Conservation (phyloP, 148 eudicot genomes). For the Arbutus unedo region DNA sequence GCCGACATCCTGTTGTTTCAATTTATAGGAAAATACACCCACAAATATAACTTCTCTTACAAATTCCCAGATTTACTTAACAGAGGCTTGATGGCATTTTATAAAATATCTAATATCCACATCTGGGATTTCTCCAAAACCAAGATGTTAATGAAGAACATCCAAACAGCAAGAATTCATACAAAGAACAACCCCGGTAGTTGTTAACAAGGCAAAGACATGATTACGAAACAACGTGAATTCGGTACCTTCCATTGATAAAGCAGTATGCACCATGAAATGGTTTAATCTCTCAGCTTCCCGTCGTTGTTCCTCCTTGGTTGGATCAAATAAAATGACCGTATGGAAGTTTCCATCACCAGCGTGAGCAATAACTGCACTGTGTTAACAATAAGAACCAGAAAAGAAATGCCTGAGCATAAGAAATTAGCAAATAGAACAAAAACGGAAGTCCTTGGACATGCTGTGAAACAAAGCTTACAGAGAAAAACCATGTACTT, state of each 20-base stretch:
- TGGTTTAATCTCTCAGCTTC: constrained; percentile 94
- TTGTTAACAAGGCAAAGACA: not conserved
- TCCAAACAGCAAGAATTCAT: not conserved
- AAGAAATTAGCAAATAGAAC: not conserved
- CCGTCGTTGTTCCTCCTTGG: constrained; percentile 59
- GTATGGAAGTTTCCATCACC: constrained; percentile 99
- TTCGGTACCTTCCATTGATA: constrained; percentile 83
- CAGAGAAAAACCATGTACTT: not conserved
- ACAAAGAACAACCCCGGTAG: not conserved
- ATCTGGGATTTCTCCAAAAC: not conserved
- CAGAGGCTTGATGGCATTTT: not conserved
- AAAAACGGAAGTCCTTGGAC: not conserved
- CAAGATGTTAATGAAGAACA: not conserved
- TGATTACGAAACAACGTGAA: not conserved
- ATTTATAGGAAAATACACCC: not conserved
- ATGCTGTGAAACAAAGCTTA: not conserved
- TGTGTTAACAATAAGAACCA: constrained; percentile 27
- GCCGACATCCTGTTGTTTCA: not conserved
- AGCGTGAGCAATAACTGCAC: constrained; percentile 95
- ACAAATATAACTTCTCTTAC: not conserved
- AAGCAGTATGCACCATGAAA: constrained; percentile 83
- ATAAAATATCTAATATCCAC: not conserved
- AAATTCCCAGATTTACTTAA: not conserved
- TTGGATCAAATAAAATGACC: constrained; percentile 82
- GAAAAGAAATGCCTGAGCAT: not conserved